These are phyloP conservation scores for Nothopassalora personata DNA, from an alignment of 2,329 filamentous ascomycete species.

Conservation along the genomic window DNA sequence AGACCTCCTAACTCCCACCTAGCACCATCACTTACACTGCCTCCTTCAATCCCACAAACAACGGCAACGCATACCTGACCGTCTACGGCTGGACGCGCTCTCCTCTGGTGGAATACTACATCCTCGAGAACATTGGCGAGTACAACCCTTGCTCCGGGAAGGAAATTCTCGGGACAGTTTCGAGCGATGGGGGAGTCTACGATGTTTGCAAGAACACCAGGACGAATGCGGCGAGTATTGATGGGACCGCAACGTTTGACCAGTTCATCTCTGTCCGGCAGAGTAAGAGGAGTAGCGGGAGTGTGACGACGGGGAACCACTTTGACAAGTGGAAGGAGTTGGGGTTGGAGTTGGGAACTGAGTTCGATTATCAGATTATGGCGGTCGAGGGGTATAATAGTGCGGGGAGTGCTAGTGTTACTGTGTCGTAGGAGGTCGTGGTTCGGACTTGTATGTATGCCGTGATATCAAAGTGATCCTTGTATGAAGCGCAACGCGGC, in stretches of 20 bases:
- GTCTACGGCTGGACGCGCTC: conserved; percentile 54
- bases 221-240: conserved; percentile 43
- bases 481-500: no score
- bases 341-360: conserved; percentile 6
- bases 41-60: conserved; percentile 10
- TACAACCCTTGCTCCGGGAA: conserved; percentile 43
- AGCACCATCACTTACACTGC: conserved; percentile 22
- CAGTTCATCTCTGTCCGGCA: conserved; percentile 49
- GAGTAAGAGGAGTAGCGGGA: conserved; percentile 47
- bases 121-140: conserved; percentile 50
- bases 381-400: conserved; percentile 13
- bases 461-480: no score
- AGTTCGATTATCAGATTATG: conserved; percentile 14
- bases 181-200: conserved; percentile 49
- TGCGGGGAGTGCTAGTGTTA: conserved; percentile 8
- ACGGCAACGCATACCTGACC: conserved; percentile 47
- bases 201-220: conserved; percentile 48
- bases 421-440: conserved; percentile 5
- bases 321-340: conserved; percentile 47
- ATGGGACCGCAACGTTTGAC: conserved; percentile 50
- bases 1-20: background rate
- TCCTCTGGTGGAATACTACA: conserved; percentile 55
- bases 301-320: conserved; percentile 47
- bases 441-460: no score
- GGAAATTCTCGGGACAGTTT: conserved; percentile 47